Evolutionary conservation across 129 eudicot genomes (phyloP), one percentile per base, ranked within the genome.

Genomic region (Lactuca sativa): DNA sequence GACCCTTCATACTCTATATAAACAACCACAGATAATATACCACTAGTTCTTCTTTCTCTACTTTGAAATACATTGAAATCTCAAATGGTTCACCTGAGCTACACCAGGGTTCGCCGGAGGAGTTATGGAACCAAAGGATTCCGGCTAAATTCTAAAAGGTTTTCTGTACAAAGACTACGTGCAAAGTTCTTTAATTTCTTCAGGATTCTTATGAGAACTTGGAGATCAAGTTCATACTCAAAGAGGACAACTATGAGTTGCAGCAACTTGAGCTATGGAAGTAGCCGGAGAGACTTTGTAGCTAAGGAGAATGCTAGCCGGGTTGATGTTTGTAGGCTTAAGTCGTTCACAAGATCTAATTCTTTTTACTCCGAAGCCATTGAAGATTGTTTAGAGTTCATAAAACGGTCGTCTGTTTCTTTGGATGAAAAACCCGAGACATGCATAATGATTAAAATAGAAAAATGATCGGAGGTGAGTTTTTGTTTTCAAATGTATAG

Each of bases 351-450:
- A 7, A 73, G 90, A 18, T 81, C 98, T 7, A 86, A 92, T 82
- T 92, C 98, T 21, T 89, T 92, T 64, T 89, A 90, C 51, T 79
- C 96, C 0, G 98, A 92, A 79, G 96, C 96, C 53, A 92, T 89
- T 74, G 96, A 90, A 0, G 98, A 92, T 81, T 92, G 98, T 54
- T 79, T 92, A 80, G 98, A 89, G 84, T 92, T 86, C 30, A 92
- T 92, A 70, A 92, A 84, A 81, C 80, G 95, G 12, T 77, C 89
- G 16, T 89, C 96, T 25, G 72, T 80, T 62, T 84, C 87, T 18
- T 56, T 65, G 11, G 87, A 84, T 61, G 91, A 92, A 1, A 62
- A 71, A 16, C 32, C 51, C 0, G 69, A 82, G 9, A 52, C 59
- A 60, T 59, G 73, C 73, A 32, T 53, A 25, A 58, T 49, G 44